Conservation (phyloP, 2,329 filamentous ascomycete genomes). For the Scolecobasidium constrictum region DNA sequence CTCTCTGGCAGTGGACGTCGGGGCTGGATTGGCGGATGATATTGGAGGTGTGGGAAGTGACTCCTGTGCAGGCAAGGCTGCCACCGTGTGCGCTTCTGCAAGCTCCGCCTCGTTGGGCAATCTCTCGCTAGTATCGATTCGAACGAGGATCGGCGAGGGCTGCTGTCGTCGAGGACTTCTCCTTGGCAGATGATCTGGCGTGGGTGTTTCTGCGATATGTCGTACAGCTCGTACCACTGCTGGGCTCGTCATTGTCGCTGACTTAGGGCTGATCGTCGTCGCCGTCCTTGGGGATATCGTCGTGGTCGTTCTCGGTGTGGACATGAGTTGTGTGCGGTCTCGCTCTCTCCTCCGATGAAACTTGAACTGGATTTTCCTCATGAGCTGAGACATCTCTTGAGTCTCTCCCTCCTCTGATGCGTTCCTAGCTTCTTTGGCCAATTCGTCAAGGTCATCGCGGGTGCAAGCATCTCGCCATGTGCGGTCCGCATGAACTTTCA, state of each 20-base stretch:
- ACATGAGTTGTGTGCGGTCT: too few relatives aligned
- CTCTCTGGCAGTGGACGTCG: too few relatives aligned
- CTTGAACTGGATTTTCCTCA: conserved; percentile 7
- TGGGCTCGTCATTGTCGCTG: neutral
- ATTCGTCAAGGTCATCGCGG: conserved; percentile 57
- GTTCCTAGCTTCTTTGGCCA: conserved; percentile 48
- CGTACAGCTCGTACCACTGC: neutral
- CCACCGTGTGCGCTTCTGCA: too few relatives aligned
- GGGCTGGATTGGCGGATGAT: too few relatives aligned
- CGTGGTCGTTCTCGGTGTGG: too few relatives aligned
- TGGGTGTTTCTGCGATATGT: neutral
- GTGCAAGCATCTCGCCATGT: conserved; percentile 57
- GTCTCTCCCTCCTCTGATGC: conserved; percentile 23
- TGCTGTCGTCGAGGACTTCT: neutral
- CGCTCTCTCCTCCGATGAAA: conserved; percentile 3
- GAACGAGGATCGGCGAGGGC: conserved; percentile 2
- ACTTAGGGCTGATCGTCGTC: neutral
- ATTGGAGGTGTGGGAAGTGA: conserved; percentile 2
- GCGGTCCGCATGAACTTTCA: conserved; percentile 69
- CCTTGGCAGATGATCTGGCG: neutral
- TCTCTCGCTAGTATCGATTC: conserved; percentile 4
- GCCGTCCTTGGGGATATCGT: too few relatives aligned
- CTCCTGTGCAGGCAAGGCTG: too few relatives aligned
- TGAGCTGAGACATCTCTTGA: conserved; percentile 6
- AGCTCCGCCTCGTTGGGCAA: neutral